Conservation (phyloP, 495 filamentous ascomycete genomes). For the Xylaria venustula region DNA sequence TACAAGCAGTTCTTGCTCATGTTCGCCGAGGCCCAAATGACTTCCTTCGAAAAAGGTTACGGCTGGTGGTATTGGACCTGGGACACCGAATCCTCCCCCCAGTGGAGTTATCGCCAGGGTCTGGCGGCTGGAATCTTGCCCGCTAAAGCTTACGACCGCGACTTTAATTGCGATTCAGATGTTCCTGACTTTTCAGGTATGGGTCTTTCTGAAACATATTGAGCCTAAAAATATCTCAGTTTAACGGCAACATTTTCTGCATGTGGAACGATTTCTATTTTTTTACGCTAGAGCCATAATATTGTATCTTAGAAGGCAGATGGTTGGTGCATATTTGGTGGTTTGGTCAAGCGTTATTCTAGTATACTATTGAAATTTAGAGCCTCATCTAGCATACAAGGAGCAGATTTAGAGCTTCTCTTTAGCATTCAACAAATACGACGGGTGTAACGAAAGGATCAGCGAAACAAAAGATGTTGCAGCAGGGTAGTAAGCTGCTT, state of each 20-base stretch:
- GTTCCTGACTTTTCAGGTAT: slow-evolving; percentile 69
- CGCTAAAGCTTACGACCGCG: slow-evolving; percentile 67
- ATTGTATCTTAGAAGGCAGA: neutral
- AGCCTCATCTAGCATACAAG: neutral
- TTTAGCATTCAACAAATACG: neutral
- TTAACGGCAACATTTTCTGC: too few relatives aligned
- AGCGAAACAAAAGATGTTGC: too few relatives aligned
- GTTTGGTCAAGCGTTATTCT: neutral
- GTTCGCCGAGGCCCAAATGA: slow-evolving; percentile 96
- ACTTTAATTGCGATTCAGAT: slow-evolving; percentile 68
- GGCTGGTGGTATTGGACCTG: slow-evolving; percentile 99
- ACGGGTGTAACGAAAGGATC: too few relatives aligned
- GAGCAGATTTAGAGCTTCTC: neutral
- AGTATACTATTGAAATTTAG: neutral
- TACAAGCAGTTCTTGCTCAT: slow-evolving; percentile 87
- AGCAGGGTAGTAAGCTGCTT: too few relatives aligned
- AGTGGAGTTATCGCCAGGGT: slow-evolving; percentile 93
- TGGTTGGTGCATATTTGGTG: neutral
- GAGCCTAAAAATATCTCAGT: neutral
- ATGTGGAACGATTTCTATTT: neutral
- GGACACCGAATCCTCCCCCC: slow-evolving; percentile 61
- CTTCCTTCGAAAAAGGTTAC: slow-evolving; percentile 82
- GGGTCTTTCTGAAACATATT: slow-evolving; percentile 26
- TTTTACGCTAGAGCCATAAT: neutral
- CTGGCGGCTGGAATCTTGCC: slow-evolving; percentile 83